phyloP scores from a whole-genome alignment of 768 basidiomycete genomes.

The Xanthoconium stramineum region DNA sequence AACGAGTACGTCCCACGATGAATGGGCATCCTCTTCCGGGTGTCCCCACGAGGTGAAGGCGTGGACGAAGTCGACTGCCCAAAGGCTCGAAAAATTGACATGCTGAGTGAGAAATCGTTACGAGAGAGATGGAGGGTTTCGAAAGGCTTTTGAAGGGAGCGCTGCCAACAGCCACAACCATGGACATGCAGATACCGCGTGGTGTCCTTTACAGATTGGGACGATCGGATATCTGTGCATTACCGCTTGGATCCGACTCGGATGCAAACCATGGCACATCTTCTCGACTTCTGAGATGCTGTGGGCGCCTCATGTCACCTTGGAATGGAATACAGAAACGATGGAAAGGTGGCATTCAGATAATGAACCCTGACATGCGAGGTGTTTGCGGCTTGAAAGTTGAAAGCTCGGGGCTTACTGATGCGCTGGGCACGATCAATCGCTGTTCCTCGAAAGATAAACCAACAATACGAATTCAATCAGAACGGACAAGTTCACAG shows the following conservation, averaged over 20 bases:
- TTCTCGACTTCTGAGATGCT: conserved; percentile 22
- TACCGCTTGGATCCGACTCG: conserved; percentile 7
- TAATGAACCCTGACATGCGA: no score
- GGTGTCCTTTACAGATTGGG: neutral
- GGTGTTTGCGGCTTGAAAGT: neutral
- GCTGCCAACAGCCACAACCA: conserved; percentile 13
- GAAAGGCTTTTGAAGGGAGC: conserved; percentile 1
- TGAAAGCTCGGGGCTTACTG: neutral
- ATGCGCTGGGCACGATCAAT: neutral
- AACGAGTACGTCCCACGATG: conserved; percentile 32
- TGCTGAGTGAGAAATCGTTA: conserved; percentile 3
- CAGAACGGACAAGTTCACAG: neutral
- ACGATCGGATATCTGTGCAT: conserved; percentile 5
- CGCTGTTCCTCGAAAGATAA: neutral
- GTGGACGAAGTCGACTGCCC: conserved; percentile 11
- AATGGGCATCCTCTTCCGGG: conserved; percentile 23
- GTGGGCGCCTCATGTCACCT: conserved; percentile 3
- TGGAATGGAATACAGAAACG: conserved; percentile 2
- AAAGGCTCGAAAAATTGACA: conserved; percentile 25
- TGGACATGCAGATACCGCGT: conserved; percentile 20
- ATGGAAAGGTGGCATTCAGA: neutral
- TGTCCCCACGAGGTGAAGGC: conserved; percentile 8
- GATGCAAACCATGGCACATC: neutral
- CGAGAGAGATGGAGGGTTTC: conserved; percentile 9
- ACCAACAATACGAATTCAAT: neutral